A percentile compares a stretch with the other conserved stretches of the same genome.
Evolutionary conservation across 805 yeast genomes (phyloP).

Genomic region (Yarrowia sp.): DNA sequence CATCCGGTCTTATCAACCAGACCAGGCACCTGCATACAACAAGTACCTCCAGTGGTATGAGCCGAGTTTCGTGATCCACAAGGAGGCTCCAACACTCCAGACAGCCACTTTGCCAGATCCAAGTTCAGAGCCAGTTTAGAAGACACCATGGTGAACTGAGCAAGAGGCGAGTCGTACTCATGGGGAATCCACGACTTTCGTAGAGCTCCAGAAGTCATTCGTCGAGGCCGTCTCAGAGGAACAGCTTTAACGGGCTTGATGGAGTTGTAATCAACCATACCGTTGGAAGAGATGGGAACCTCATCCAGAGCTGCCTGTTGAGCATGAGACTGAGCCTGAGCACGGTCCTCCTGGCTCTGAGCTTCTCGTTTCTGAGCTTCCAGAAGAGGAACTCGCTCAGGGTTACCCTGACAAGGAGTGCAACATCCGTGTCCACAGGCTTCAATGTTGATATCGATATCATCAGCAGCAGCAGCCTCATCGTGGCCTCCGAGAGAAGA

Average conservation of each 20-base stretch:
- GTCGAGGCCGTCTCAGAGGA: constrained; percentile 21
- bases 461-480: constrained; percentile 24
- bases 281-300: not conserved
- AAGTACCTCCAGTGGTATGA: constrained; percentile 20
- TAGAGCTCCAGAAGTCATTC: constrained; percentile 3
- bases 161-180: constrained; percentile 17
- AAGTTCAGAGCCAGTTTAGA: constrained; percentile 6
- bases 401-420: constrained; percentile 23
- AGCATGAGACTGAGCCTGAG: not conserved
- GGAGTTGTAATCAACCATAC: not conserved
- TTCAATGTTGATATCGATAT: constrained; percentile 21
- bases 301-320: constrained; percentile 5
- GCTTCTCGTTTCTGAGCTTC: constrained; percentile 24
- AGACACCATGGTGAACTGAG: constrained; percentile 14
- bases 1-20: constrained; percentile 40
- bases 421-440: constrained; percentile 24
- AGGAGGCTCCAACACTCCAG: constrained; percentile 27
- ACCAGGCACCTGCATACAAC: constrained; percentile 27
- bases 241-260: constrained; percentile 21
- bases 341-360: not conserved
- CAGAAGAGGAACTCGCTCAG: constrained; percentile 20
- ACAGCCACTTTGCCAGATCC: constrained; percentile 23
- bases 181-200: constrained; percentile 26
- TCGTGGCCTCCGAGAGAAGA: constrained; percentile 8
- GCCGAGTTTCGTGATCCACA: constrained; percentile 16